These are phyloP conservation scores for Tilletia caries DNA, from an alignment of 1,284 basidiomycete genomes.

Conservation along the genomic window DNA sequence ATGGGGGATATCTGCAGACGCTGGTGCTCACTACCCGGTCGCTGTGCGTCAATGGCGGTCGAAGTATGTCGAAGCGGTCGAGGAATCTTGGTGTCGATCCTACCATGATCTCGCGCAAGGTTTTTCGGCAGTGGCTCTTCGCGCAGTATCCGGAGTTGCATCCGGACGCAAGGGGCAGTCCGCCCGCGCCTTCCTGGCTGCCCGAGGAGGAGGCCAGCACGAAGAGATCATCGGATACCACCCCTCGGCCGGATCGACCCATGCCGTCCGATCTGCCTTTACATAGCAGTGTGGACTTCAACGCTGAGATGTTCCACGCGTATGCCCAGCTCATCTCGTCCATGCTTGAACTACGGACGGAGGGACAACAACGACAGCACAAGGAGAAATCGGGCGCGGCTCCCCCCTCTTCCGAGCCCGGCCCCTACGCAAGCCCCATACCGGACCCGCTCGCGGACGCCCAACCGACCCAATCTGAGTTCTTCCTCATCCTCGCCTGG, in stretches of 20 bases:
- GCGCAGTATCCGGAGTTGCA: background rate
- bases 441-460: background rate
- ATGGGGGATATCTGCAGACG: background rate
- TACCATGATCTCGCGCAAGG: background rate
- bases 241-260: background rate
- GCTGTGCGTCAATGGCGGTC: background rate
- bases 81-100: background rate
- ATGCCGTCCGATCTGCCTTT: background rate
- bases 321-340: background rate
- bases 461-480: background rate
- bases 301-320: background rate
- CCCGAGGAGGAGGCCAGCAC: background rate
- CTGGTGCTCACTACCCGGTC: background rate
- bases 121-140: background rate
- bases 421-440: background rate
- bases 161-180: background rate
- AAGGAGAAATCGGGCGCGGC: background rate
- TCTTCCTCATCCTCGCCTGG: background rate
- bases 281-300: background rate
- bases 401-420: background rate
- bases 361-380: background rate
- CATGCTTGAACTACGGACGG: background rate
- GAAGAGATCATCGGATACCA: background rate
- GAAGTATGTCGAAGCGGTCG: background rate
- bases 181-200: background rate